Evolutionary conservation across 495 filamentous ascomycete genomes (phyloP), one percentile per base, ranked within the genome.

Genomic region (Xylaria scruposa): DNA sequence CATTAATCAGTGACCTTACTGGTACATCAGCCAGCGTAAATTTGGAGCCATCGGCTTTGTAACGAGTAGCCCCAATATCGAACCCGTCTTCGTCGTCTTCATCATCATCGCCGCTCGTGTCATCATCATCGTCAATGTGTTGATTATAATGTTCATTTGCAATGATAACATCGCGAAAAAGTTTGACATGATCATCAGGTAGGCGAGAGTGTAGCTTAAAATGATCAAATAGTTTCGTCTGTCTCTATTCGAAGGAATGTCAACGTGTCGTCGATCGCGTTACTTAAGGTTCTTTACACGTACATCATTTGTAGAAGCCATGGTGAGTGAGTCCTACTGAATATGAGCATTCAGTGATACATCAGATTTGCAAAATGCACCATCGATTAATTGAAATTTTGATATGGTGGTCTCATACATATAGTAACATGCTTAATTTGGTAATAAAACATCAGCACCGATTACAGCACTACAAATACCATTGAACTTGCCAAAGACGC

Each of bases 21-120:
- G 66, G 47, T 1, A 68, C 66, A 40, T 68, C 66, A 26, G 59
- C 59, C 2, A 62, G 36, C 59, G 59, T 62, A 15, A 62, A 62
- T 44, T 62, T 38, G 26, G 59, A 62, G 9, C 38, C 59, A 26
- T 62, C 59, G n/a, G 3, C 17, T 62, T 44, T 40, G 36, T 6
- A 24, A 15, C 9, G 9, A 10, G 8, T 40, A n/a, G 7, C 59
- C 7, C 13, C 15, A 26, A 26, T 10, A 44, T 44, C 36, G 0
- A 24, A 7, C 9, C 15, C n/a, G 2, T 62, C 33, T 6, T 10
- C 7, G 36, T 44, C 36, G n/a, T 40, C n/a, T 0, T 62, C 33
- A 1, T 8, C 6, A 33, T 42, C 58, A 40, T 4, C 17, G 31
- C 24, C 59, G 51, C n/a, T 24, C 6, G 10, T 15, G 47, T 15